Base-by-base conservation (phyloP, 139 green algal genomes). In the Desmodesmus armatus region DNA sequence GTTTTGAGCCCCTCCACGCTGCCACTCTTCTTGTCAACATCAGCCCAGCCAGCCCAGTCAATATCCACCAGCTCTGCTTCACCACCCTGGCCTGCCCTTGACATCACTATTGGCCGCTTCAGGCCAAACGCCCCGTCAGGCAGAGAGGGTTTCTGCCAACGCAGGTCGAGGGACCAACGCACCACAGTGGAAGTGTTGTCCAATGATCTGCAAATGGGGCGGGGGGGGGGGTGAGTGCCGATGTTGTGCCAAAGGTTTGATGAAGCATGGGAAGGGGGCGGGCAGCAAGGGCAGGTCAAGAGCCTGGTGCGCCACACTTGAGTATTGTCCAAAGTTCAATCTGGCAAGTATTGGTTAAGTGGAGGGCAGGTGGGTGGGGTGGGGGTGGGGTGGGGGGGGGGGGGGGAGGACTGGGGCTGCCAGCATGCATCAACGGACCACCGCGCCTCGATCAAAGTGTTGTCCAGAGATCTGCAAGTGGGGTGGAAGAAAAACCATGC, bases 111-210 rank as follows among this genome's bases (percentile, higher is more conserved):
- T 6, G 43, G 63, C 7, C 19, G 63, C 29, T 72, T 72, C 31
- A 72, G 63, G 23, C 63, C 63, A 58, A 62, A 81, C 17, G 74
- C 51, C 0, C 74, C 74, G 33, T 41, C 47, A 39, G 72, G 41
- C 44, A 65, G 72, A 2, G 15, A 74, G 33, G 35, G 66, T 44
- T 69, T 35, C 74, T 81, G 74, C 76, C 76, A 82, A 33, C 76
- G 62, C 37, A 82, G 55, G 76, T 82, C 55, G 25, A 82, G 55
- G 21, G 76, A 82, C 76, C 76, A 82, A 37, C 76, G 76, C 35
- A 73, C 72, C 35, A 35, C 40, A 39, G 23, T 73, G 76, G 53
- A 72, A 9, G 60, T 33, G 40, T 82, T 82, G 6, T 67, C 62
- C 35, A 82, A 35, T 3, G 76, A 82, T 37, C 76, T 82, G 76